A percentile compares a stretch with the other conserved stretches of the same genome.
phyloP scores from a whole-genome alignment of 2,329 filamentous ascomycete species.

The Colletotrichum sojae region DNA sequence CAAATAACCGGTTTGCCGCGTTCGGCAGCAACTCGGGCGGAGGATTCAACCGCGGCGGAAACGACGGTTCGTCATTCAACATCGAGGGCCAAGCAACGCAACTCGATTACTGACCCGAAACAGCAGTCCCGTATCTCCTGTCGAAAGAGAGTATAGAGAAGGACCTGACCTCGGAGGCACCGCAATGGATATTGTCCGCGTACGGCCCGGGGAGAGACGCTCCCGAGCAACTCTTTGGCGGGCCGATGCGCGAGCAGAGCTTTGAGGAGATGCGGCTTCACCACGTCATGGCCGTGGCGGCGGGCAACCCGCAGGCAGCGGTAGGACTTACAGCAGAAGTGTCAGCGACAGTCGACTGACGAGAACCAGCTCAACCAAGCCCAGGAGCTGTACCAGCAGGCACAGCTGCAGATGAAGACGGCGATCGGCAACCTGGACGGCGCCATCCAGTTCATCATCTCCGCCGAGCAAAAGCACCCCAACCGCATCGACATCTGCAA shows the following conservation, averaged over 20 bases:
- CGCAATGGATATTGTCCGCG: constrained; percentile 87
- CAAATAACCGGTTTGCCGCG: constrained; percentile 40
- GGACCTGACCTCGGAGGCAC: constrained; percentile 80
- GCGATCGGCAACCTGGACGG: constrained; percentile 78
- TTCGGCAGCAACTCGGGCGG: constrained; percentile 41
- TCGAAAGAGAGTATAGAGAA: constrained; percentile 71
- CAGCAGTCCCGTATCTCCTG: constrained; percentile 62
- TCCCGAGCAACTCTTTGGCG: constrained; percentile 88
- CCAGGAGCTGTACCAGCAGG: constrained; percentile 72
- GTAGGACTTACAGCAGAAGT: constrained; percentile 51
- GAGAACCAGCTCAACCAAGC: constrained; percentile 70
- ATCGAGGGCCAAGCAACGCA: not conserved
- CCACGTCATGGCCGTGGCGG: constrained; percentile 72
- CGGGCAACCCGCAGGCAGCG: constrained; percentile 71
- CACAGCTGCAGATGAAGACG: constrained; percentile 80
- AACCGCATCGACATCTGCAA: constrained; percentile 79
- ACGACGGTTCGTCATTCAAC: constrained; percentile 31
- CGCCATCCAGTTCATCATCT: constrained; percentile 78
- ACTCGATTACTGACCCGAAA: constrained; percentile 2
- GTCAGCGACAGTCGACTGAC: constrained; percentile 4
- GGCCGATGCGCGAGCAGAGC: constrained; percentile 83
- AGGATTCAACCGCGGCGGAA: constrained; percentile 37
- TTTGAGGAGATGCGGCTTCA: constrained; percentile 89
- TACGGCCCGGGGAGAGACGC: constrained; percentile 85
- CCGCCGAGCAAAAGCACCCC: constrained; percentile 78